Percentiles rank a stretch among this genome's conserved stretches.
Conservation (phyloP, 352 stramenopile genomes). For the Phytophthora boehmeriae region DNA sequence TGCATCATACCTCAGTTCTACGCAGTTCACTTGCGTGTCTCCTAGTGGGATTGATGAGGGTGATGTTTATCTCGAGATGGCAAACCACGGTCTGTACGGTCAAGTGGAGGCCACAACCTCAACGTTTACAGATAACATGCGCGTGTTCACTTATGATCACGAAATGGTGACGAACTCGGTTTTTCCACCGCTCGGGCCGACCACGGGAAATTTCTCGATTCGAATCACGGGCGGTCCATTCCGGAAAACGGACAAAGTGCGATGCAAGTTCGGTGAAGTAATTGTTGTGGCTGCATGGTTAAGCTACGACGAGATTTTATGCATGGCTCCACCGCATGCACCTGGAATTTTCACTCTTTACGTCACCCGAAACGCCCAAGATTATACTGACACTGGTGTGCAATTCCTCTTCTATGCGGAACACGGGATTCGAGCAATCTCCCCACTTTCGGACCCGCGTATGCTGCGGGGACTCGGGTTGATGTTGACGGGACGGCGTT, state of each 20-base stretch:
- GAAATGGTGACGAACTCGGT: slow-evolving; percentile 67
- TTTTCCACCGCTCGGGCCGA: slow-evolving; percentile 75
- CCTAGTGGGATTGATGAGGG: slow-evolving; percentile 43
- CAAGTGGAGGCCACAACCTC: slow-evolving; percentile 4
- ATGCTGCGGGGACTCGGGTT: slow-evolving; percentile 82
- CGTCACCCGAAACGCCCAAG: slow-evolving; percentile 92
- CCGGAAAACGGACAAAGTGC: slow-evolving; percentile 62
- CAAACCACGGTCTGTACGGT: slow-evolving; percentile 60
- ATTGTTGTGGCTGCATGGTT: slow-evolving; percentile 70
- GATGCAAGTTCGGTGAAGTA: slow-evolving; percentile 87
- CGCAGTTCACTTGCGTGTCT: slow-evolving; percentile 72
- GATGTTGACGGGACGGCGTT: slow-evolving; percentile 88
- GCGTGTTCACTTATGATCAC: slow-evolving; percentile 86
- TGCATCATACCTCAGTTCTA: slow-evolving; percentile 66
- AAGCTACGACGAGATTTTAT: slow-evolving; percentile 75
- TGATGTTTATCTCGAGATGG: slow-evolving; percentile 65
- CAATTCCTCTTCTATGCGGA: slow-evolving; percentile 89
- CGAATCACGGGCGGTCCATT: slow-evolving; percentile 86
- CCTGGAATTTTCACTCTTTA: slow-evolving; percentile 80
- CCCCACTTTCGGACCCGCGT: slow-evolving; percentile 89
- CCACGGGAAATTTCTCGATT: slow-evolving; percentile 90
- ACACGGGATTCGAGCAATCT: slow-evolving; percentile 74
- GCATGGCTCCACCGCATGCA: slow-evolving; percentile 66
- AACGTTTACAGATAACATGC: slow-evolving; percentile 46
- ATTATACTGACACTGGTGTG: slow-evolving; percentile 77